Conservation (phyloP, 2,329 filamentous ascomycete genomes). For the Ceratocystis colombiana region DNA sequence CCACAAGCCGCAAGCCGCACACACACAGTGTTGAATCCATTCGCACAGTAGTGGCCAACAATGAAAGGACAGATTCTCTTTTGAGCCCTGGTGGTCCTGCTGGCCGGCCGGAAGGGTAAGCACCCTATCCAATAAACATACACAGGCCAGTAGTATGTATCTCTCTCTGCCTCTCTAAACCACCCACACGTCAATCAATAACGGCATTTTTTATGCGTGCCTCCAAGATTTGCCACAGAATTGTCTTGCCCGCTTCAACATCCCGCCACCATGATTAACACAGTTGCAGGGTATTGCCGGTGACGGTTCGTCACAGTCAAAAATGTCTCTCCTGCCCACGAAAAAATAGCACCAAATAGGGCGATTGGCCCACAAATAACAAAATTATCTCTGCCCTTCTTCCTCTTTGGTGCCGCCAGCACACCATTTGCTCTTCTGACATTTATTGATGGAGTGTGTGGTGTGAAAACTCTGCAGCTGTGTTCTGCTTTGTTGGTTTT, state of each 20-base stretch:
- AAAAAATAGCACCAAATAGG: background rate
- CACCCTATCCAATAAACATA: no score
- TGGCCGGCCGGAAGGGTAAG: no score
- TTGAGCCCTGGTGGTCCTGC: no score
- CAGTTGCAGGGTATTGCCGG: background rate
- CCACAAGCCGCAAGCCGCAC: no score
- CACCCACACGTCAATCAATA: no score
- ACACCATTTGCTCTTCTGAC: background rate
- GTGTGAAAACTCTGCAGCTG: constrained; percentile 11
- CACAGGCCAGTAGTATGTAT: no score
- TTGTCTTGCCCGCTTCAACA: background rate
- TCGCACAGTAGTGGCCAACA: no score
- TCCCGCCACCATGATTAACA: background rate
- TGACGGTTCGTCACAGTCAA: no score
- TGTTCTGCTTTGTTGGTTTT: background rate
- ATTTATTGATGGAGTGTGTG: background rate
- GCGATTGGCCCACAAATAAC: background rate
- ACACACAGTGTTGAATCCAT: no score
- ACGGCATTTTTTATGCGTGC: background rate
- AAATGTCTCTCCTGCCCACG: background rate
- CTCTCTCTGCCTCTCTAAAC: no score
- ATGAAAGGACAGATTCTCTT: no score
- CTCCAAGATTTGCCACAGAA: background rate
- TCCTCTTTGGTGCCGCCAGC: background rate
- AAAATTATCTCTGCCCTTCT: background rate